These are phyloP conservation scores for Gossypium stocksii DNA, from an alignment of 345 rosid genomes.

Conservation along the genomic window DNA sequence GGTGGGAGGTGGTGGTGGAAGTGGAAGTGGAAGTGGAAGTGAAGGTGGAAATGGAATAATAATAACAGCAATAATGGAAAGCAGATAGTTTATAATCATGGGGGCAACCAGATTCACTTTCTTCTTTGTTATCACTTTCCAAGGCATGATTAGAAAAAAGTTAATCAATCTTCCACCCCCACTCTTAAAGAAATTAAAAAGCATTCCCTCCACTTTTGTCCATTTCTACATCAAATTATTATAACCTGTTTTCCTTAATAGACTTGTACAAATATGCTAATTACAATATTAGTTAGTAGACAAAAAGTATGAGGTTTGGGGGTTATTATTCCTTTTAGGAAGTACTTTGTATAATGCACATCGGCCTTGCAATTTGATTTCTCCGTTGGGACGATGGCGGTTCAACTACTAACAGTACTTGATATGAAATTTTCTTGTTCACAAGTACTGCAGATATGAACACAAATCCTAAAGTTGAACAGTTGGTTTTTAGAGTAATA, in stretches of 20 bases:
- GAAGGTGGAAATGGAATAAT: slow-evolving; percentile 23
- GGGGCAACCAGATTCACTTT: slow-evolving; percentile 68
- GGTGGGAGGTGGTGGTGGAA: slow-evolving; percentile 55
- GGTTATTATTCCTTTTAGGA: not conserved
- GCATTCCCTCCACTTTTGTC: slow-evolving; percentile 20
- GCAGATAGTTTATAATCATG: slow-evolving; percentile 57
- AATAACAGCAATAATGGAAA: slow-evolving; percentile 34
- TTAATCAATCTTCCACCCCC: slow-evolving; percentile 43
- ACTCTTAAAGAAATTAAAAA: slow-evolving; percentile 20
- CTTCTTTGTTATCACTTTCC: slow-evolving; percentile 79
- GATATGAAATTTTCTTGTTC: not conserved
- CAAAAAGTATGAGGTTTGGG: not conserved
- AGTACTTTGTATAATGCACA: not conserved
- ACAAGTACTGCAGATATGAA: not conserved
- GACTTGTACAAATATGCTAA: slow-evolving; percentile 18
- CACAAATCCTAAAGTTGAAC: not conserved
- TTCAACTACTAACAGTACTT: slow-evolving; percentile 7
- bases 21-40: slow-evolving; percentile 32
- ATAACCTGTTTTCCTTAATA: slow-evolving; percentile 33
- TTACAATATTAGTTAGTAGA: not conserved
- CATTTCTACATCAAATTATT: slow-evolving; percentile 10
- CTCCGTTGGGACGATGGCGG: not conserved
- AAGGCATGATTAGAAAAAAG: slow-evolving; percentile 84
- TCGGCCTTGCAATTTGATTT: not conserved
- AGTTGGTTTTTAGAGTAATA: not conserved